Evolutionary conservation across 2,329 filamentous ascomycete species (phyloP).

Genomic region (Penicillium sp.): DNA sequence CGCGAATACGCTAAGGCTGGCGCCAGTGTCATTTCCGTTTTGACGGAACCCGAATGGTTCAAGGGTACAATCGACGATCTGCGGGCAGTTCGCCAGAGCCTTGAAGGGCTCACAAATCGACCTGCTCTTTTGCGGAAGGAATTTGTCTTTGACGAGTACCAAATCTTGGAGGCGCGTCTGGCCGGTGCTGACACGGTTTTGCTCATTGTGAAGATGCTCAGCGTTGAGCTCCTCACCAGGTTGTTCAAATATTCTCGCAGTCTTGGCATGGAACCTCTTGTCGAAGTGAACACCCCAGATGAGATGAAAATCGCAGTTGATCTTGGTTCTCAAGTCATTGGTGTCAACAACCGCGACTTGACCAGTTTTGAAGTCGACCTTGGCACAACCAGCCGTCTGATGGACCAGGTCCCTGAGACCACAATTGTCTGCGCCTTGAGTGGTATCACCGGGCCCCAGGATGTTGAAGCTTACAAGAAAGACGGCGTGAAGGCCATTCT

Average conservation of each 20-base stretch:
- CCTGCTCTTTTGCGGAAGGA: constrained; percentile 92
- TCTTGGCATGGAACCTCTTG: constrained; percentile 93
- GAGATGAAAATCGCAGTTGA: constrained; percentile 87
- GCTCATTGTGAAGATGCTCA: constrained; percentile 97
- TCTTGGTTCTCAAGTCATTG: constrained; percentile 83
- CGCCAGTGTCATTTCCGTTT: constrained; percentile 94
- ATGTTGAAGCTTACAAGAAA: constrained; percentile 79
- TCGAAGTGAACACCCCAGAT: constrained; percentile 90
- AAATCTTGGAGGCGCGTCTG: constrained; percentile 88
- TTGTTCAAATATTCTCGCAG: constrained; percentile 85
- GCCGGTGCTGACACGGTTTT: constrained; percentile 92
- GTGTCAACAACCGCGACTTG: constrained; percentile 95
- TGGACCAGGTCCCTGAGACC: constrained; percentile 75
- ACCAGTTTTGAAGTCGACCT: constrained; percentile 97
- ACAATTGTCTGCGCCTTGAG: constrained; percentile 91
- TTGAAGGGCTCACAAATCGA: constrained; percentile 86
- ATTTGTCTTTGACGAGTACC: constrained; percentile 97
- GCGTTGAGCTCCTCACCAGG: constrained; percentile 62
- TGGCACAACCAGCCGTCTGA: constrained; percentile 79
- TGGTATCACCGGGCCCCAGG: constrained; percentile 81
- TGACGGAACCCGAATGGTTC: constrained; percentile 98
- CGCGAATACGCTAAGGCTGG: constrained; percentile 87
- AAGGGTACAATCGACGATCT: constrained; percentile 96
- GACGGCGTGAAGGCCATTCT: constrained; percentile 90
- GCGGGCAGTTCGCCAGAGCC: constrained; percentile 73